These are phyloP conservation scores for Chamaenerion angustifolium DNA, from an alignment of 345 rosid genomes.

Conservation along the genomic window DNA sequence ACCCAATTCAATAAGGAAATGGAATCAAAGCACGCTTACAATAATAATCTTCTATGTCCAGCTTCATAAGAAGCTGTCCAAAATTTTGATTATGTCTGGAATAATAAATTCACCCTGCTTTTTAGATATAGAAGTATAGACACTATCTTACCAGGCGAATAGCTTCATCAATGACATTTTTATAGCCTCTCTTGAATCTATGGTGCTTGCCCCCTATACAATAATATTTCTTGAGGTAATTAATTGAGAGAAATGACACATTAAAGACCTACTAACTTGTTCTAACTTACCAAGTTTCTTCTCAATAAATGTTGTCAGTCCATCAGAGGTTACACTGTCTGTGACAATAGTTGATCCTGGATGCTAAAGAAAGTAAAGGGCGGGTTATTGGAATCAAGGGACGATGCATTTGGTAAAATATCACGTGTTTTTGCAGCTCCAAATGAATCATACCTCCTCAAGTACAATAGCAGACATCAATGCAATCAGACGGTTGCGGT, in stretches of 20 bases:
- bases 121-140: constrained; percentile 1
- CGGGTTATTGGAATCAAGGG: background rate
- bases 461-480: constrained; percentile 86
- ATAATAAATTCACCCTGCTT: background rate
- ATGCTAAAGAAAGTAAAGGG: constrained; percentile 37
- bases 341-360: constrained; percentile 94
- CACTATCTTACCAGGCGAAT: constrained; percentile 60
- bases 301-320: constrained; percentile 72
- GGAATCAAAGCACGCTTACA: background rate
- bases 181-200: constrained; percentile 93
- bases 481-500: constrained; percentile 89
- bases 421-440: background rate
- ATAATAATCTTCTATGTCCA: background rate
- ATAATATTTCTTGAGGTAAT: constrained; percentile 5
- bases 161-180: constrained; percentile 96
- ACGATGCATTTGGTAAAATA: background rate
- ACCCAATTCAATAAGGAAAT: background rate
- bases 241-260: constrained; percentile 1
- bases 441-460: constrained; percentile 56
- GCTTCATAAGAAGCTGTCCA: background rate
- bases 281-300: constrained; percentile 64
- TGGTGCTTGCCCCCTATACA: constrained; percentile 79
- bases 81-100: too few species aligned
- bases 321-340: constrained; percentile 98
- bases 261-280: background rate